Evolutionary conservation across 495 filamentous ascomycete genomes (phyloP).

Genomic region (Bacidia rubella): DNA sequence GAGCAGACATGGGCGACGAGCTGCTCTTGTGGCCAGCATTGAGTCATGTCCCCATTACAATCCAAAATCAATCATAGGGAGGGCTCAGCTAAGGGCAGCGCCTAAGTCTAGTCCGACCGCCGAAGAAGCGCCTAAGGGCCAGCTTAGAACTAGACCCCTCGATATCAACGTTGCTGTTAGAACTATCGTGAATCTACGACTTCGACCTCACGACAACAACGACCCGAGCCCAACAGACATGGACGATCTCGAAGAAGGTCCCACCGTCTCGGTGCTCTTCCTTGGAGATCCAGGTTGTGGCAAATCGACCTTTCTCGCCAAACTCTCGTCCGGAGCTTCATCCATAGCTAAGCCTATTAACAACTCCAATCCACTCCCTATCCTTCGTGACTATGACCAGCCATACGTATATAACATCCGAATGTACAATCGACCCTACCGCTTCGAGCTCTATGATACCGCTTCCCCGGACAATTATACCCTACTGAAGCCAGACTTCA

Average conservation of each 20-base stretch:
- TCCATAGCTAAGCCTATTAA: constrained; percentile 21
- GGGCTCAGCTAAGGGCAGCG: too few species aligned
- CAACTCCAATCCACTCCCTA: constrained; percentile 29
- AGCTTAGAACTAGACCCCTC: too few species aligned
- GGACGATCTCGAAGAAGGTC: constrained; percentile 7
- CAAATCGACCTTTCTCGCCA: constrained; percentile 75
- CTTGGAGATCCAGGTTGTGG: constrained; percentile 71
- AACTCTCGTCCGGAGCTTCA: constrained; percentile 33
- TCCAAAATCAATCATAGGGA: too few species aligned
- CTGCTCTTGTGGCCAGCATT: too few species aligned
- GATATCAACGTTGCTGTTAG: too few species aligned
- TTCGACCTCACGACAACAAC: too few species aligned
- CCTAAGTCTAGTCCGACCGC: too few species aligned
- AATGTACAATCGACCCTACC: constrained; percentile 51
- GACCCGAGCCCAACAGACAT: too few species aligned
- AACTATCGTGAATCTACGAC: too few species aligned
- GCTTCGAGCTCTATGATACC: constrained; percentile 70
- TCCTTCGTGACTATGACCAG: constrained; percentile 63
- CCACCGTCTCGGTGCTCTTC: constrained; percentile 55
- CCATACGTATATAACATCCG: constrained; percentile 71
- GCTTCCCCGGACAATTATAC: constrained; percentile 59
- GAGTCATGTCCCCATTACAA: too few species aligned
- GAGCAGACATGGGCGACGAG: too few species aligned
- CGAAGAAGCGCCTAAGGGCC: too few species aligned
- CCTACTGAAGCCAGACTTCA: constrained; percentile 53